Evolutionary conservation across 2,329 filamentous ascomycete species (phyloP).

Genomic region (Neophaeococcomyces aloes): DNA sequence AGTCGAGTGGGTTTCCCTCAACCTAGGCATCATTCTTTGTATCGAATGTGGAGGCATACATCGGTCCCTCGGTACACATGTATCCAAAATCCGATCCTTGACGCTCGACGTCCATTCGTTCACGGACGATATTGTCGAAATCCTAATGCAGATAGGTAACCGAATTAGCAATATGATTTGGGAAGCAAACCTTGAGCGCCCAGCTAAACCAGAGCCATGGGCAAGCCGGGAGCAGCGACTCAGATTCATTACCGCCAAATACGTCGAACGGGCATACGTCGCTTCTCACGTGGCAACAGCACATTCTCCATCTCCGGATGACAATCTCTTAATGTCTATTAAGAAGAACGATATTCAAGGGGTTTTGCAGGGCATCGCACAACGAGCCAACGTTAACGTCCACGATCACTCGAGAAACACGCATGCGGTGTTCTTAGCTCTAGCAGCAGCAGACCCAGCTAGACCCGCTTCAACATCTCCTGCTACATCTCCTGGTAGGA

Average conservation of each 20-base stretch:
- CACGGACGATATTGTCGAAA: conserved; percentile 90
- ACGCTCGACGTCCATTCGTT: conserved; percentile 95
- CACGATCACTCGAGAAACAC: conserved; percentile 78
- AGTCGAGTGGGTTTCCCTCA: conserved; percentile 98
- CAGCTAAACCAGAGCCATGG: conserved; percentile 61
- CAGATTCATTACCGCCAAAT: conserved; percentile 93
- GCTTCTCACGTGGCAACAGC: conserved; percentile 61
- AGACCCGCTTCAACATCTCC: conserved; percentile 46
- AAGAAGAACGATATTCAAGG: conserved; percentile 94
- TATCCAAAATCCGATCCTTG: conserved; percentile 90
- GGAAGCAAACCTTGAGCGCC: conserved; percentile 72
- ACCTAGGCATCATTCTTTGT: conserved; percentile 88
- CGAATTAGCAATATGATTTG: conserved; percentile 92
- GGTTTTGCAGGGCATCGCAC: conserved; percentile 78
- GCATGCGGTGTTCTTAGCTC: conserved; percentile 78
- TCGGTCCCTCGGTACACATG: conserved; percentile 88
- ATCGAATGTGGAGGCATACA: conserved; percentile 98
- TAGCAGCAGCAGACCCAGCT: conserved; percentile 86
- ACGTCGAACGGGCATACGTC: conserved; percentile 73
- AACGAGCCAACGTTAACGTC: conserved; percentile 77
- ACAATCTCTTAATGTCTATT: conserved; percentile 80
- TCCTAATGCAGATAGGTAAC: conserved; percentile 84
- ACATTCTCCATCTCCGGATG: conserved; percentile 67
- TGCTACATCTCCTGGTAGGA: conserved; percentile 29
- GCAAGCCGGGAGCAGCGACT: conserved; percentile 82